A percentile compares a stretch with the other conserved stretches of the same genome.
Conservation (phyloP, 1,284 basidiomycete species). For the Pisolithus thermaeus region DNA sequence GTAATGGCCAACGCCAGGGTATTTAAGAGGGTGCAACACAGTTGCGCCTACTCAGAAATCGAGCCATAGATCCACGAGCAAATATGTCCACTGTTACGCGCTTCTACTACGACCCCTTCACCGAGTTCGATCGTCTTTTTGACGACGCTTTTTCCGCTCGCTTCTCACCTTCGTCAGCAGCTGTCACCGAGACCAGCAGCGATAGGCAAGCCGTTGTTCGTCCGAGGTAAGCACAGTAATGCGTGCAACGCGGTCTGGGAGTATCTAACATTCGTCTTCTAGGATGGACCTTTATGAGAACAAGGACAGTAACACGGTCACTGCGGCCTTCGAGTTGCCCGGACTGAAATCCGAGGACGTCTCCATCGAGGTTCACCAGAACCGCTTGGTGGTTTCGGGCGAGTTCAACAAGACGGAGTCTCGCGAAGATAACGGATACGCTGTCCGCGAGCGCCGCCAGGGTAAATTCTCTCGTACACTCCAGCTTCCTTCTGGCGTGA, state of each 20-base stretch:
- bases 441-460: slow-evolving; percentile 42
- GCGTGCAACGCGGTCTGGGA: too few species aligned
- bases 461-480: slow-evolving; percentile 45
- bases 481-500: slow-evolving; percentile 41
- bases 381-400: slow-evolving; percentile 41
- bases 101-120: slow-evolving; percentile 1
- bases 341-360: slow-evolving; percentile 41
- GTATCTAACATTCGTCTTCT: neutral
- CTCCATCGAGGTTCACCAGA: slow-evolving; percentile 36
- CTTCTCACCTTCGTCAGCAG: neutral
- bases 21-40: too few species aligned
- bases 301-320: slow-evolving; percentile 34
- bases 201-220: neutral
- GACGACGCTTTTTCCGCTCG: neutral
- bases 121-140: neutral
- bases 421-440: slow-evolving; percentile 38
- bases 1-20: too few species aligned
- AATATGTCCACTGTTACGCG: neutral
- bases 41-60: too few species aligned
- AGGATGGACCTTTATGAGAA: slow-evolving; percentile 48
- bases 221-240: neutral
- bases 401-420: slow-evolving; percentile 32
- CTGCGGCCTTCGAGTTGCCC: slow-evolving; percentile 41
- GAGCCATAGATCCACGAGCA: too few species aligned
- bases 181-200: neutral